Evolutionary conservation across 164 flowering plant species (phyloP).

Genomic region (Magnolia officinalis): DNA sequence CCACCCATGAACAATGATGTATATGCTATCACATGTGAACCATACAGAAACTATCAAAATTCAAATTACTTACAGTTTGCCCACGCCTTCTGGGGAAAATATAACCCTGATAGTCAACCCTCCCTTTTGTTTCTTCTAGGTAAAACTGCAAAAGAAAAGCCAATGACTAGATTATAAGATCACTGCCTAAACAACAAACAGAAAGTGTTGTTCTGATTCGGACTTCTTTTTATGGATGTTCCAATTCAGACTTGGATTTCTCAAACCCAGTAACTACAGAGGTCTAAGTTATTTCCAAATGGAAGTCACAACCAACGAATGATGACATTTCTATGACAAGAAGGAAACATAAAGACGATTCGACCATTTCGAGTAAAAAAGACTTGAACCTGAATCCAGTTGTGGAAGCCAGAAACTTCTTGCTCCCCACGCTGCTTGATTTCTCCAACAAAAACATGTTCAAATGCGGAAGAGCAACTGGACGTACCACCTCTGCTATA

Average conservation of each 20-base stretch:
- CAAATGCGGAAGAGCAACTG: conserved; percentile 82
- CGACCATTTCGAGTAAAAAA: not conserved
- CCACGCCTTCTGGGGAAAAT: conserved; percentile 84
- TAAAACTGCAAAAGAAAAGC: conserved; percentile 57
- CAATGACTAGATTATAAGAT: not conserved
- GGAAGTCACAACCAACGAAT: not conserved
- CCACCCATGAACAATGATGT: not conserved
- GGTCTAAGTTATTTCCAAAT: not conserved
- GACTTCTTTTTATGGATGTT: no score
- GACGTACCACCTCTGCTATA: conserved; percentile 85
- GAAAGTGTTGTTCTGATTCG: not conserved
- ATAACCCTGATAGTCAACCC: conserved; percentile 91
- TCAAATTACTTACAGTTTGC: conserved; percentile 52
- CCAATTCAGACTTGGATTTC: no score
- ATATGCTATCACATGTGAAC: not conserved
- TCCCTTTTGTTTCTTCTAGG: conserved; percentile 90
- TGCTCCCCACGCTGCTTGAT: conserved; percentile 68
- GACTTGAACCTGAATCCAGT: conserved; percentile 82
- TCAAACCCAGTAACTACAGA: not conserved
- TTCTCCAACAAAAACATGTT: conserved; percentile 98
- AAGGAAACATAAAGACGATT: not conserved
- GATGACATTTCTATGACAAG: not conserved
- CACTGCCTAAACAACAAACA: not conserved
- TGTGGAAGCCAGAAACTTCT: conserved; percentile 90
- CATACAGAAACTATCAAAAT: not conserved